Evolutionary conservation across 176 grass and related monocot species (phyloP).

Genomic region (Zea luxurians): DNA sequence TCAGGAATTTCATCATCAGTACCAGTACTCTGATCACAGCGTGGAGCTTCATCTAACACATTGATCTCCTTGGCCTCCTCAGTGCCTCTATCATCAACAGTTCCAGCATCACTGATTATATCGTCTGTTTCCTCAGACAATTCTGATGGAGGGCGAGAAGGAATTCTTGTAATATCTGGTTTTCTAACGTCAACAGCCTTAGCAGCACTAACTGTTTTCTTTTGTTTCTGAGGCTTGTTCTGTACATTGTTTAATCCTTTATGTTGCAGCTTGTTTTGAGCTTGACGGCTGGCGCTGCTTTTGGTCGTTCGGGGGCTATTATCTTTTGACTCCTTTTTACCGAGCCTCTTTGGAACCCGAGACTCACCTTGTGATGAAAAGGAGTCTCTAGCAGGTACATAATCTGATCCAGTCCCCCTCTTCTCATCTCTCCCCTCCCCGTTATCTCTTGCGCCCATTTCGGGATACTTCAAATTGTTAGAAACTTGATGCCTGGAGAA

Average conservation of each 20-base stretch:
- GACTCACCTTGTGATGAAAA: conserved; percentile 72
- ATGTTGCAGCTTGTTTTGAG: conserved; percentile 65
- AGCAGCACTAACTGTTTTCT: conserved; percentile 39
- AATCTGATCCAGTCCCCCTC: conserved; percentile 65
- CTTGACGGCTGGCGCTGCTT: conserved; percentile 47
- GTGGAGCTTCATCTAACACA: conserved; percentile 88
- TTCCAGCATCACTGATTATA: conserved; percentile 54
- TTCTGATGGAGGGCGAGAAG: conserved; percentile 60
- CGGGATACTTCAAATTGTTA: conserved; percentile 27
- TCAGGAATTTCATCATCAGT: conserved; percentile 92
- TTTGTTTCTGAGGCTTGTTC: conserved; percentile 67
- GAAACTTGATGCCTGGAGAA: conserved; percentile 40
- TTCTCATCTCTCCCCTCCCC: conserved; percentile 71
- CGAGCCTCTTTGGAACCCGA: conserved; percentile 69
- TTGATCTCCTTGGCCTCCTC: conserved; percentile 95
- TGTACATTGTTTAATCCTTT: conserved; percentile 61
- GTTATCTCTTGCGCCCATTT: conserved; percentile 91
- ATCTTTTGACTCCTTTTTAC: conserved; percentile 68
- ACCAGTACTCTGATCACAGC: conserved; percentile 84
- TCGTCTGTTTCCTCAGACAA: conserved; percentile 71
- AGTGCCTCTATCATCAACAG: conserved; percentile 56
- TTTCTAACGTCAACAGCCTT: conserved; percentile 56
- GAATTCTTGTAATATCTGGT: conserved; percentile 48
- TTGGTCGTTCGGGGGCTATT: conserved; percentile 51
- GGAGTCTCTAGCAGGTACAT: conserved; percentile 67